Evolutionary conservation across 306 rosid genomes (phyloP), one percentile per base, ranked within the genome.

Genomic region (Senna tora): DNA sequence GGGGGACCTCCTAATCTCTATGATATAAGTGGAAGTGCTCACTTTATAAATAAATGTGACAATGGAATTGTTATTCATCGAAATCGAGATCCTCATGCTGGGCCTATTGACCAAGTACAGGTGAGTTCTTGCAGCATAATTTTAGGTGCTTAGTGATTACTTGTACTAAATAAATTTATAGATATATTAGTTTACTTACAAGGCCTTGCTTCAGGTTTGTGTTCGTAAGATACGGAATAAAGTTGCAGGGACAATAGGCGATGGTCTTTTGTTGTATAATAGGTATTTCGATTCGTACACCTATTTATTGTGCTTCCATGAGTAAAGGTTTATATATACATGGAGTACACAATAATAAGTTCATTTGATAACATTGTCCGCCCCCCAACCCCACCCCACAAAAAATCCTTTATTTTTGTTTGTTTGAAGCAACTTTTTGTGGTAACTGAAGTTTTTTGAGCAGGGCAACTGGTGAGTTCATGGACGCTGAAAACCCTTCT

Each of bases 21-120:
- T 81, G 98, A 94, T 82, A 91, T 91, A 80, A 89, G 98, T 51
- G 97, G 98, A 83, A 94, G 97, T 77, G 92, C 95, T 32, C 92
- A 91, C 84, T 94, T 94, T 65, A 87, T 91, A 83, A 94, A 91
- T 73, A 94, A 94, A 78, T 89, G 98, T 68, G 98, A 94, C 80
- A 94, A 94, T 38, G 98, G 98, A 73, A 82, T 91, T 70, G 95
- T 94, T 65, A 83, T 94, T 66, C 98, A 91, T 73, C 95, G 95
- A 43, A 94, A 91, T 73, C 89, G 96, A 55, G 89, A 91, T 82
- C 98, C 98, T 16, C 86, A 79, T 0, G 89, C 79, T 56, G 98
- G 97, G 53, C 84, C 88, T n/a, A 2, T 94, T 5, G 98, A 89
- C 82, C 89, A 79, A 84, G 90, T 94, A 62, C 84, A 91, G 75